These are phyloP conservation scores for Calamus simplicifolius DNA, from an alignment of 176 grass and related monocot species.

Conservation along the genomic window DNA sequence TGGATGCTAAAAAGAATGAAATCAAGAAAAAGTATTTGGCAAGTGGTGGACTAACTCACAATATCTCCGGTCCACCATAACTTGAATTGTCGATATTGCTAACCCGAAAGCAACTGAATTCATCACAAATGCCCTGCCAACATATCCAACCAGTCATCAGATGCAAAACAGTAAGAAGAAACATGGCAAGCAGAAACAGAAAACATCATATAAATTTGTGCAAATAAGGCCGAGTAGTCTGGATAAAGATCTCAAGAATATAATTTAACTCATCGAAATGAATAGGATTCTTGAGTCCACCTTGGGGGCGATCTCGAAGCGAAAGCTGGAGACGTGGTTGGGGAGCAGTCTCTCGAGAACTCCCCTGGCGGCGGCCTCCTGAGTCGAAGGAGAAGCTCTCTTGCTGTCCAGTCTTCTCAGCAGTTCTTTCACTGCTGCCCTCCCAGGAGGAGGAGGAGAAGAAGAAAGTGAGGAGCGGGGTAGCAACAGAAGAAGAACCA, in stretches of 20 bases:
- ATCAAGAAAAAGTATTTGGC: no score
- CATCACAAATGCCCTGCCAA: constrained; percentile 53
- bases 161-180: background rate
- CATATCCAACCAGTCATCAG: background rate
- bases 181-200: no score
- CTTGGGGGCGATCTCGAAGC: constrained; percentile 68
- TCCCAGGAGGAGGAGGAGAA: constrained; percentile 14
- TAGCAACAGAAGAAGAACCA: no score
- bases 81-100: constrained; percentile 31
- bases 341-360: constrained; percentile 66
- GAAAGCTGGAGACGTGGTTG: constrained; percentile 53
- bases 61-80: constrained; percentile 48
- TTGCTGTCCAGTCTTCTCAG: constrained; percentile 16
- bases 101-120: constrained; percentile 70
- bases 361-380: constrained; percentile 39
- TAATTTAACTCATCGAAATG: no score
- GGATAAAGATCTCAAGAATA: no score
- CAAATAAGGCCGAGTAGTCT: no score
- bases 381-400: constrained; percentile 38
- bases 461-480: no score
- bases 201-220: no score
- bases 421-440: constrained; percentile 18
- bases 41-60: constrained; percentile 29
- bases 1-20: no score
- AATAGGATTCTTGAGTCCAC: constrained; percentile 10